These are phyloP conservation scores for Colletotrichum paranaense DNA, from an alignment of 2,329 filamentous ascomycete genomes.

Conservation along the genomic window DNA sequence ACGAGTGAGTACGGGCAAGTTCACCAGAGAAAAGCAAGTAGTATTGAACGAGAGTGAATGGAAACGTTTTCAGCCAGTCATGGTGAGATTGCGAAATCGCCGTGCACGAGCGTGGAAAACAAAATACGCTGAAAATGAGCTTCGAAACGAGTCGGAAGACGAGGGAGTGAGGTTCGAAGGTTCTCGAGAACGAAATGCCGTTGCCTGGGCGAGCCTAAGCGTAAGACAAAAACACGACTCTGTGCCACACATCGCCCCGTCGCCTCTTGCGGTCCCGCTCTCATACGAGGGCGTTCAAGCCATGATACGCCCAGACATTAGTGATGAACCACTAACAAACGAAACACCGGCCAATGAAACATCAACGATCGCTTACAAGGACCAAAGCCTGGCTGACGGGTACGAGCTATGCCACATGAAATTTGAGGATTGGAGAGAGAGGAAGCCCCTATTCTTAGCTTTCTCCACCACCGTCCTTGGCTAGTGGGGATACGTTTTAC, in stretches of 20 bases:
- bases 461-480: not conserved
- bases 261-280: not conserved
- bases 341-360: not conserved
- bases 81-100: not conserved
- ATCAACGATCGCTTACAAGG: not conserved
- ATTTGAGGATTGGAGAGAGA: not conserved
- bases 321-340: not conserved
- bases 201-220: not conserved
- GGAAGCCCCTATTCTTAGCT: not conserved
- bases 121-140: not conserved
- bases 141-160: not conserved
- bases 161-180: not conserved
- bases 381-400: not conserved
- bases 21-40: not conserved
- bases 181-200: not conserved
- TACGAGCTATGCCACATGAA: not conserved
- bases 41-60: not conserved
- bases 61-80: not conserved
- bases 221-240: not conserved
- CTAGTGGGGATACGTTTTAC: no score
- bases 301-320: not conserved
- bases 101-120: not conserved
- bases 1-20: not conserved
- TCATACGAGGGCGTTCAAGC: not conserved
- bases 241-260: not conserved